Conservation (phyloP, 352 stramenopile genomes). For the Globisporangium abappressorium region DNA sequence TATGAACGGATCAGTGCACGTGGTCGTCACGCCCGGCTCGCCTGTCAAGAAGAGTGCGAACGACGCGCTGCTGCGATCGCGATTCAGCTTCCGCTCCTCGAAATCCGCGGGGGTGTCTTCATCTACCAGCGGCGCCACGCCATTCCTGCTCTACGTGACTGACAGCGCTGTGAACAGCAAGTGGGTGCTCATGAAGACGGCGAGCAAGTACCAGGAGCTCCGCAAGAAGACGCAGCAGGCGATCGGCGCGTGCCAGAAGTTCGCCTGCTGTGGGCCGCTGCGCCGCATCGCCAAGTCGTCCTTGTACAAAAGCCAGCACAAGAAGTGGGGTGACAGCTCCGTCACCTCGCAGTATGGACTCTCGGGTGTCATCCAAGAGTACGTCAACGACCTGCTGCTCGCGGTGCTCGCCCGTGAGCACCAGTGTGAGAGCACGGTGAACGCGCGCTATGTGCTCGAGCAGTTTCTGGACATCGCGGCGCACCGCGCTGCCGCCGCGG, state of each 20-base stretch:
- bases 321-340: slow-evolving; percentile 28
- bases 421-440: slow-evolving; percentile 37
- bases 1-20: slow-evolving; percentile 29
- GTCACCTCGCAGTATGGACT: slow-evolving; percentile 40
- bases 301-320: slow-evolving; percentile 36
- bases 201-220: slow-evolving; percentile 41
- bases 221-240: slow-evolving; percentile 34
- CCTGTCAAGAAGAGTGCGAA: slow-evolving; percentile 34
- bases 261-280: slow-evolving; percentile 56
- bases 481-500: slow-evolving; percentile 18
- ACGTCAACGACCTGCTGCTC: slow-evolving; percentile 56
- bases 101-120: slow-evolving; percentile 5
- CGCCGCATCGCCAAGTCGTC: slow-evolving; percentile 46
- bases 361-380: slow-evolving; percentile 55
- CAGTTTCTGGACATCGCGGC: slow-evolving; percentile 48
- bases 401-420: slow-evolving; percentile 32
- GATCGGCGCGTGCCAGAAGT: slow-evolving; percentile 34
- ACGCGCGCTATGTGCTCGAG: slow-evolving; percentile 37
- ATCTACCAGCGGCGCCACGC: slow-evolving; percentile 5
- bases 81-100: slow-evolving; percentile 12
- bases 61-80: slow-evolving; percentile 10
- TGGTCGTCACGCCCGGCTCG: slow-evolving; percentile 71
- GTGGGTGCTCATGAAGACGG: slow-evolving; percentile 65
- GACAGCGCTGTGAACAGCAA: slow-evolving; percentile 62
- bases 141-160: slow-evolving; percentile 78